phyloP scores from a whole-genome alignment of 2,329 filamentous ascomycete genomes.

The Paecilomyces fulvus region DNA sequence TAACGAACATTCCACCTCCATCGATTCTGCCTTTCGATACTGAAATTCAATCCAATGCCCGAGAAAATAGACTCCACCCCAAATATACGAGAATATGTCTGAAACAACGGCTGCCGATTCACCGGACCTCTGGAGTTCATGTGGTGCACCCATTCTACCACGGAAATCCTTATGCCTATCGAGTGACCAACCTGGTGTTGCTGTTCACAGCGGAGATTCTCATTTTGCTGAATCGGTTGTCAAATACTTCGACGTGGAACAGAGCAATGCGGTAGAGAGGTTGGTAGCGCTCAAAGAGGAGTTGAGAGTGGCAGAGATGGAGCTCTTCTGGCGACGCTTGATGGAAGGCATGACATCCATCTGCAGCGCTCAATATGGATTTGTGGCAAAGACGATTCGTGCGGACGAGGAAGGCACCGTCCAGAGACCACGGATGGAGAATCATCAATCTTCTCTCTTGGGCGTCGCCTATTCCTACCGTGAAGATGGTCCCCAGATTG shows the following conservation, averaged over 20 bases:
- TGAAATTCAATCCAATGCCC: not conserved
- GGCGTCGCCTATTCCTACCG: constrained; percentile 56
- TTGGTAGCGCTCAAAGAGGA: constrained; percentile 51
- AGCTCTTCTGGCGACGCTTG: constrained; percentile 56
- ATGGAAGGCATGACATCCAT: constrained; percentile 58
- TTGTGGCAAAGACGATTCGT: constrained; percentile 57
- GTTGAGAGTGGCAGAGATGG: constrained; percentile 45
- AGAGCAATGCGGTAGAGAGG: constrained; percentile 54
- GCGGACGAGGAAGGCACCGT: constrained; percentile 52
- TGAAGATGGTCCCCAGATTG: constrained; percentile 49
- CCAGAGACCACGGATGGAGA: constrained; percentile 53
- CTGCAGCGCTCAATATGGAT: constrained; percentile 57
- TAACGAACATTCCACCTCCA: not conserved
- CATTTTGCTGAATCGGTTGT: constrained; percentile 15
- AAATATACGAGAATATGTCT: not conserved
- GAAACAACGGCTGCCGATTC: not conserved
- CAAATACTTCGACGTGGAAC: constrained; percentile 36
- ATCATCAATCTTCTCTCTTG: constrained; percentile 55
- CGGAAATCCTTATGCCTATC: constrained; percentile 22
- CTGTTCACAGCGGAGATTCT: constrained; percentile 15
- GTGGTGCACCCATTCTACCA: constrained; percentile 18
- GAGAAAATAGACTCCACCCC: not conserved
- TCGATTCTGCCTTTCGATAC: not conserved
- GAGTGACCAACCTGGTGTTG: constrained; percentile 12
- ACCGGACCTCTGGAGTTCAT: not conserved